Conservation (phyloP, 2,329 filamentous ascomycete genomes). For the Colletotrichum aenigma region DNA sequence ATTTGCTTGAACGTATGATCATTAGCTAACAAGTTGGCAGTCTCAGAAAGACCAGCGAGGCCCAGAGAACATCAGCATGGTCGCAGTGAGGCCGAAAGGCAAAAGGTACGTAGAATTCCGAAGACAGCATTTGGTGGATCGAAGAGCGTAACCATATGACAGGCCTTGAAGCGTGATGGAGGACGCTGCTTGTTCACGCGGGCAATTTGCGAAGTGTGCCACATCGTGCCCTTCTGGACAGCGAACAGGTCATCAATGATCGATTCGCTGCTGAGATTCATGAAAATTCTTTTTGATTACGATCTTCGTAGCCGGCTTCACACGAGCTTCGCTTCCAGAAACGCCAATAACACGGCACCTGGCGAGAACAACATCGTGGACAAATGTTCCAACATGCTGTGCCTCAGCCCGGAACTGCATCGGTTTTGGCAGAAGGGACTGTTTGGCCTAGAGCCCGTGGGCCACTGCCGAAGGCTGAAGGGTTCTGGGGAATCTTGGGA, state of each 20-base stretch:
- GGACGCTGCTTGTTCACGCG: not conserved
- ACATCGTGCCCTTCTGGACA: not conserved
- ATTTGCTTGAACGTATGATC: too few relatives aligned
- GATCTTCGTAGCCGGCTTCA: too few relatives aligned
- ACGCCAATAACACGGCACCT: not conserved
- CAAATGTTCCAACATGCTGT: not conserved
- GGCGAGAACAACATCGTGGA: not conserved
- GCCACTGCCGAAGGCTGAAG: not conserved
- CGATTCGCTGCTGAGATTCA: rapidly evolving
- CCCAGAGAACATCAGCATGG: too few relatives aligned
- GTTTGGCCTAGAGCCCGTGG: not conserved
- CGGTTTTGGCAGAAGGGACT: not conserved
- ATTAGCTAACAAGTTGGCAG: too few relatives aligned
- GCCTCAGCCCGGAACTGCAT: not conserved
- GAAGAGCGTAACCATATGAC: not conserved
- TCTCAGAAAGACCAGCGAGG: too few relatives aligned
- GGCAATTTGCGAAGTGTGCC: not conserved
- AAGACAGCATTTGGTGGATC: not conserved
- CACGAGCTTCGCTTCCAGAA: not conserved
- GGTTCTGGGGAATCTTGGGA: not conserved
- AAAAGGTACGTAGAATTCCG: not conserved
- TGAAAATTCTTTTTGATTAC: not conserved
- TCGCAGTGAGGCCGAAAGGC: not conserved
- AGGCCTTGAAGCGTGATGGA: not conserved
- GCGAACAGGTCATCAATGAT: not conserved